Evolutionary conservation across 2,329 filamentous ascomycete genomes (phyloP), one percentile per base, ranked within the genome.

Genomic region (Aspergillus pseudoterreus): DNA sequence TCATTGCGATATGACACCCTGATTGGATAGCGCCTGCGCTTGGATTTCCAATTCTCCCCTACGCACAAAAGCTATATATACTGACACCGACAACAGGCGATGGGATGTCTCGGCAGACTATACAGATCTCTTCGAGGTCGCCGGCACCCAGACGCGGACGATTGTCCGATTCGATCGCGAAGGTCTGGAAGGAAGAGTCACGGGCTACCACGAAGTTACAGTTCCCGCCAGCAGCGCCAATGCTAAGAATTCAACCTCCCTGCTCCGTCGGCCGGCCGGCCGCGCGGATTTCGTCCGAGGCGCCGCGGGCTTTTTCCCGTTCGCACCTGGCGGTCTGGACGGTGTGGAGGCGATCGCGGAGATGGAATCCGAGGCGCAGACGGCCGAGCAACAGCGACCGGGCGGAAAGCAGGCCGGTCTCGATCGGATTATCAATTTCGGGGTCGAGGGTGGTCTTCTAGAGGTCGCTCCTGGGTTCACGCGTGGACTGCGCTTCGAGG

Each of bases 241-340:
- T 14, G 92, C 91, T 44, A 99, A 96, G 74, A 96, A 95, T 66
- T 96, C 91, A 2, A 97, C 92, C 0, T 96, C 91, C 4, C 78
- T 96, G 38, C 76, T 88, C 14, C 83, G 94, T 43, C 95, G 95
- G 66, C 92, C 92, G 3, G 92, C 90, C 12, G 86, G 84, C 51
- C 83, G 89, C 56, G 90, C 89, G 27, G 92, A 97, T 45, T 96
- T 97, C 70, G 92, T 97, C 11, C 82, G 92, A 55, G 94, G 94
- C 12, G 92, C 88, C 33, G 90, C 92, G 6, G 92, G 92, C 0
- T 96, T 95, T 74, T 95, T 96, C 53, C 92, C 92, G 0, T 96
- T 97, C 72, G 87, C 91, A 0, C 92, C 92, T 0, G 92, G 92
- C 50, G 94, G 94, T 1, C 73, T 97, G 12, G 92, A 96, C 54